Base-by-base conservation (phyloP, 2,329 filamentous ascomycete species). In the Microdochium paspali region DNA sequence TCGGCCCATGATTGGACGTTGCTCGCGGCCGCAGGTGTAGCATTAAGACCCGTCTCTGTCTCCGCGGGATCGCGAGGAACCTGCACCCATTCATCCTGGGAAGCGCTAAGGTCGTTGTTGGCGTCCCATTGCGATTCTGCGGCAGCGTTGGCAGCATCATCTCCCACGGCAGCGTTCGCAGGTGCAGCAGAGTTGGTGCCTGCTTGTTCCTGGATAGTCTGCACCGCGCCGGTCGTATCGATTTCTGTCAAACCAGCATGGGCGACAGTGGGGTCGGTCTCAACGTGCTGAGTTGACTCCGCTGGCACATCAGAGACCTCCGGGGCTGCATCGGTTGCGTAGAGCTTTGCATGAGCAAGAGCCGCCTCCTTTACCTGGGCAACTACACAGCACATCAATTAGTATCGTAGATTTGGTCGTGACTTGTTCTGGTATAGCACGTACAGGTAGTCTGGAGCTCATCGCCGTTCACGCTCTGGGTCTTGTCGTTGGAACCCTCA, bases 1-100 rank as follows among this genome's bases (percentile, higher is more conserved):
- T 95, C 89, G 24, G 87, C 87, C 87, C 87, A 94, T 58, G 83
- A 89, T 60, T 85, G 81, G 25, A 73, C 72, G 58, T 75, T 74
- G 47, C 68, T 61, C 32, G 69, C 65, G 9, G 70, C 69, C 6
- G 79, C 80, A 44, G 81, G 77, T n/a, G 78, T 80, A 24, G 80
- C 79, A 44, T 74, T 68, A 39, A 80, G 62, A 31, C 79, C 80
- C 31, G 75, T 80, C 51, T 93, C 87, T 4, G 85, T 84, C 72
- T 94, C 89, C 46, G 79, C 69, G 44, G 83, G 77, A 59, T 90
- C 80, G 48, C 84, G 80, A 46, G 87, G 80, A 42, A 87, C 73
- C 62, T 89, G 80, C 50, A 94, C 84, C 79, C 87, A 93, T 46
- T 74, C 77, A 54, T 90, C 86, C 61, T 79, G 76, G 2, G 76